Evolutionary conservation across 768 basidiomycete genomes (phyloP).

Genomic region (Paxillus ammoniavirescens): DNA sequence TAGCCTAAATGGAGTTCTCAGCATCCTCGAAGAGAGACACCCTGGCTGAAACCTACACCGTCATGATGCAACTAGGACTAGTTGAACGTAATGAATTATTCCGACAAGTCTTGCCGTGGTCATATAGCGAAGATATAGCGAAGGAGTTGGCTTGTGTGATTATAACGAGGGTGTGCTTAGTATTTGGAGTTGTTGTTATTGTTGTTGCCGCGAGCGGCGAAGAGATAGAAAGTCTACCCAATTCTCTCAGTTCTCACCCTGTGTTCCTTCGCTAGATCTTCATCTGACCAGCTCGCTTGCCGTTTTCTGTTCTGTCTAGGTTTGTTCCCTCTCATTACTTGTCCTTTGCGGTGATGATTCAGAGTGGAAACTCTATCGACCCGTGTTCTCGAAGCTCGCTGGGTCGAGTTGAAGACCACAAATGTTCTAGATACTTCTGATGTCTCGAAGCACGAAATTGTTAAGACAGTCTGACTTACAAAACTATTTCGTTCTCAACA

Average conservation of each 20-base stretch:
- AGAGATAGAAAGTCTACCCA: too few species aligned
- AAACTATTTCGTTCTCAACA: constrained; percentile 9
- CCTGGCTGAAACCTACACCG: constrained; percentile 8
- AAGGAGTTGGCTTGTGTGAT: not conserved
- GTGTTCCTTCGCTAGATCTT: not conserved
- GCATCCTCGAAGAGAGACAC: not conserved
- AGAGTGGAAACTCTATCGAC: constrained; percentile 91
- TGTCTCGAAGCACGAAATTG: constrained; percentile 15
- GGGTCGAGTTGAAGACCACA: constrained; percentile 76
- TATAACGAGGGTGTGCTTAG: not conserved
- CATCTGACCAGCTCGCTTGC: not conserved
- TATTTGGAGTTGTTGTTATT: not conserved
- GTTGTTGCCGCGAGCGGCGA: not conserved
- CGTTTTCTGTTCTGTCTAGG: constrained; percentile 3
- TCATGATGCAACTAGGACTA: not conserved
- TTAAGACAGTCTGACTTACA: constrained; percentile 17
- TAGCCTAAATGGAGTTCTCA: constrained; percentile 5
- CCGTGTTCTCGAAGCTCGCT: constrained; percentile 39
- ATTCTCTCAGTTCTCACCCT: too few species aligned
- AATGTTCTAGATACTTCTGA: constrained; percentile 97
- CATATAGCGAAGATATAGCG: not conserved
- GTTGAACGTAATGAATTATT: not conserved
- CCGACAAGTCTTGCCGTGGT: not conserved
- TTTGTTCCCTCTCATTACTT: constrained; percentile 18
- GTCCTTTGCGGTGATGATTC: constrained; percentile 62